Evolutionary conservation across 75 land plant genomes (phyloP), one percentile per base, ranked within the genome.

Genomic region (Larix kaempferi): DNA sequence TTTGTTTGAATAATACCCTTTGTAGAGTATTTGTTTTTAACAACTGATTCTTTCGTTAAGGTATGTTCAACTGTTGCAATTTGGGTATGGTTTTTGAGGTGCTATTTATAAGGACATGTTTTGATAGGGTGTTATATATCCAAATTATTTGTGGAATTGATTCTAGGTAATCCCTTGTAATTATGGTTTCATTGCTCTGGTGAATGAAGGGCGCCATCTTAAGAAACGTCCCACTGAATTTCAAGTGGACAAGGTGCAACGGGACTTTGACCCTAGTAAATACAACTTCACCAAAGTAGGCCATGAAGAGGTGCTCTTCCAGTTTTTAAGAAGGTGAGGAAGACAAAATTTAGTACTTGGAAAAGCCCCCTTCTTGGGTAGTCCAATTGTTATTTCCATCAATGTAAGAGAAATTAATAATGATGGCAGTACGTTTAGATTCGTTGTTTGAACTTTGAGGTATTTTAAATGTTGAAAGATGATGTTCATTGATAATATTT

Each of bases 201-300:
- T 96, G 88, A 94, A 94, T 65, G 98, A 96, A 81, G 99, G 98
- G 5, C 86, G 97, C 26, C 98, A 96, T 85, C 84, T 88, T 2
- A 89, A 92, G 88, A 96, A 94, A 77, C 88, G 94, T 35, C 96
- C 96, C 13, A 93, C 94, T 52, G 96, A 96, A 82, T 93, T 96
- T 71, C 88, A 91, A 27, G 96, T 93, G 26, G 96, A 93, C 77
- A 85, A 87, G 82, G 99, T 96, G 56, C 81, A 94, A 19, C 98
- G 94, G 75, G 91, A 91, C 2, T 96, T 92, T 82, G 95, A 96
- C 77, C 83, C 75, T 14, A 88, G 81, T 69, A 96, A 96, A 80
- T 96, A 94, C 89, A 96, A 96, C 81, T 96, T 96, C 84, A 94
- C 95, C 5, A 94, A 94, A 81, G 86, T 94, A 56, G 95, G 92